Conservation (phyloP, 805 yeast genomes). For the Huiozyma naganishii region DNA sequence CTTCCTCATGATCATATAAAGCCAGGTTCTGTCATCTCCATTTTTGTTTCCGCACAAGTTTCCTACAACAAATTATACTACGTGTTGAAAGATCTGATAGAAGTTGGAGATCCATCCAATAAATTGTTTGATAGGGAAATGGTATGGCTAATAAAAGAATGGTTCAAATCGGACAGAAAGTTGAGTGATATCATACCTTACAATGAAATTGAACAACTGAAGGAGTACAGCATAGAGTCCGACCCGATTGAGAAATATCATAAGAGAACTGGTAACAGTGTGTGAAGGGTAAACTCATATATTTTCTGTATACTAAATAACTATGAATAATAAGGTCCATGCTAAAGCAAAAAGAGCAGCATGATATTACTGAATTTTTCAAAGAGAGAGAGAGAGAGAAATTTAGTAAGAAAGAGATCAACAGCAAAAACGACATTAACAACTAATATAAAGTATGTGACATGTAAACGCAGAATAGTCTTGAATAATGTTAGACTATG, state of each 20-base stretch:
- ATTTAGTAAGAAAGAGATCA: too few relatives aligned
- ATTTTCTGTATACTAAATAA: conserved; percentile 1
- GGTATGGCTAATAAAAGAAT: conserved; percentile 49
- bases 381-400: too few relatives aligned
- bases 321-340: not conserved
- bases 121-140: conserved; percentile 46
- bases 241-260: conserved; percentile 51
- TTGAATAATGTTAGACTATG: too few relatives aligned
- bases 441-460: too few relatives aligned
- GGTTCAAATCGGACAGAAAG: conserved; percentile 58
- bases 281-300: conserved; percentile 5
- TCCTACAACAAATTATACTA: conserved; percentile 56
- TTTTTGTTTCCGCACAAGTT: conserved; percentile 55
- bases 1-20: conserved; percentile 30
- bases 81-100: conserved; percentile 50
- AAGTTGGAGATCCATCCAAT: conserved; percentile 44
- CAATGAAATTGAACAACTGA: conserved; percentile 35
- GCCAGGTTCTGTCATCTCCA: conserved; percentile 47
- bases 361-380: too few relatives aligned
- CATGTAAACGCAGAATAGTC: too few relatives aligned
- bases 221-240: conserved; percentile 36
- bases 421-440: too few relatives aligned
- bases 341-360: too few relatives aligned
- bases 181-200: conserved; percentile 45
- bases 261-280: conserved; percentile 29